These are phyloP conservation scores for Acanthamoeba triangularis DNA, from an alignment of 208 protist species.

Conservation along the genomic window DNA sequence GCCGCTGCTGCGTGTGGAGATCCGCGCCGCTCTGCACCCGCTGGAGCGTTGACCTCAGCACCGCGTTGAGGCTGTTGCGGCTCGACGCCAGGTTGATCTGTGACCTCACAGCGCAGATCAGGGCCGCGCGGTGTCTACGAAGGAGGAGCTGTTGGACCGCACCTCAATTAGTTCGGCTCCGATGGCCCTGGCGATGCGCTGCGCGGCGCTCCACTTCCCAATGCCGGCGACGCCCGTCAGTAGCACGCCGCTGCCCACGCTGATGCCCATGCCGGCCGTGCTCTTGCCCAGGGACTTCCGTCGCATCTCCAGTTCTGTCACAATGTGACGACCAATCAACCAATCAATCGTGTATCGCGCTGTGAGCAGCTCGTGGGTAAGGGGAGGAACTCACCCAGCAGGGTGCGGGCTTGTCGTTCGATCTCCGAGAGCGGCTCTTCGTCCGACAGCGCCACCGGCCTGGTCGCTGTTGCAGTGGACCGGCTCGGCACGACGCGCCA, in stretches of 20 bases:
- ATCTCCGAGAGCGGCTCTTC: not conserved
- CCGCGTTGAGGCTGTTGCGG: not conserved
- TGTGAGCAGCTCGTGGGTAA: not conserved
- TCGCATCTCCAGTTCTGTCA: not conserved
- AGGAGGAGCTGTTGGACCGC: not conserved
- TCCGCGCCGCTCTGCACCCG: not conserved
- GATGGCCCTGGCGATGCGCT: not conserved
- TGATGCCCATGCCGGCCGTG: not conserved
- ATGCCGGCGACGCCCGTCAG: conserved; percentile 9
- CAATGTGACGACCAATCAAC: not conserved
- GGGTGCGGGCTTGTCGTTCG: not conserved
- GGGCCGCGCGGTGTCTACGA: not conserved
- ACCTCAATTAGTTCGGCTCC: conserved; percentile 15
- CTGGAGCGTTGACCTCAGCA: not conserved
- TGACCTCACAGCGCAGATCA: not conserved
- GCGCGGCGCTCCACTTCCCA: not conserved
- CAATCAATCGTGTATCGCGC: not conserved
- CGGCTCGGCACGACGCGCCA: conserved; percentile 29
- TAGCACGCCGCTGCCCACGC: conserved; percentile 24
- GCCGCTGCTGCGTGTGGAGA: not conserved
- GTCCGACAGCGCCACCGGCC: not conserved
- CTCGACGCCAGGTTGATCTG: not conserved
- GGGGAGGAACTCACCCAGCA: not conserved
- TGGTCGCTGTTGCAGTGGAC: not conserved
- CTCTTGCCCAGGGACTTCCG: not conserved